These are phyloP conservation scores for Xylaria hypoxylon DNA, from an alignment of 2,329 filamentous ascomycete genomes.

Conservation along the genomic window DNA sequence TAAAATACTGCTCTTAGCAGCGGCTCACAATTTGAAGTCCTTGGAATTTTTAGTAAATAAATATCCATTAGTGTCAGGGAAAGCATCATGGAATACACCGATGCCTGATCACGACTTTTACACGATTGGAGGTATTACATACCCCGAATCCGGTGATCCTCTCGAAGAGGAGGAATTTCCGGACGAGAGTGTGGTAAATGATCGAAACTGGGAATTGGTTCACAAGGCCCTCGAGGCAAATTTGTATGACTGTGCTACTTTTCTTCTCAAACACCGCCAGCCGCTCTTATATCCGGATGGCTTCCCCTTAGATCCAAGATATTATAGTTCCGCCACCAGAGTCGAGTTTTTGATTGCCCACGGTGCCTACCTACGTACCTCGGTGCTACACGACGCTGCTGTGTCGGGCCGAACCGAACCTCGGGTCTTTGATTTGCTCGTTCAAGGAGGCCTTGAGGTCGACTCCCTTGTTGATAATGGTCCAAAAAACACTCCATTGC, in stretches of 20 bases:
- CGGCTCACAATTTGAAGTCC: background rate
- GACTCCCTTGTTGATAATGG: background rate
- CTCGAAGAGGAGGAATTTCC: too few relatives aligned
- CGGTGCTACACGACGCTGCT: background rate
- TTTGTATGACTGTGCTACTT: conserved; percentile 21
- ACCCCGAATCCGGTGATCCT: too few relatives aligned
- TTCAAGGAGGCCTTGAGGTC: conserved; percentile 9
- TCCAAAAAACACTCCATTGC: background rate
- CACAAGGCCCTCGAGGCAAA: background rate
- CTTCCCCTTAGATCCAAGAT: background rate
- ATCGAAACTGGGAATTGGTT: conserved; percentile 16
- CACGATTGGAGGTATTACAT: too few relatives aligned
- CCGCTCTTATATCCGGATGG: conserved; percentile 20
- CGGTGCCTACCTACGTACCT: background rate
- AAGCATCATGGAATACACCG: background rate
- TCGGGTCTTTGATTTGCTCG: conserved; percentile 9
- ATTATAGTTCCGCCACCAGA: background rate
- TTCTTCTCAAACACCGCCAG: conserved; percentile 19
- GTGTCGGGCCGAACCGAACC: background rate
- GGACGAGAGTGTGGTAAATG: too few relatives aligned
- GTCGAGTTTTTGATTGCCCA: conserved; percentile 16
- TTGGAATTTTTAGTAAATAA: conserved; percentile 1
- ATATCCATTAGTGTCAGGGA: conserved; percentile 9
- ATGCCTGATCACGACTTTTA: conserved; percentile 1
- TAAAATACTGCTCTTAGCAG: conserved; percentile 1